Base-by-base conservation (phyloP, 2,329 filamentous ascomycete genomes). In the Colletotrichum siamense region DNA sequence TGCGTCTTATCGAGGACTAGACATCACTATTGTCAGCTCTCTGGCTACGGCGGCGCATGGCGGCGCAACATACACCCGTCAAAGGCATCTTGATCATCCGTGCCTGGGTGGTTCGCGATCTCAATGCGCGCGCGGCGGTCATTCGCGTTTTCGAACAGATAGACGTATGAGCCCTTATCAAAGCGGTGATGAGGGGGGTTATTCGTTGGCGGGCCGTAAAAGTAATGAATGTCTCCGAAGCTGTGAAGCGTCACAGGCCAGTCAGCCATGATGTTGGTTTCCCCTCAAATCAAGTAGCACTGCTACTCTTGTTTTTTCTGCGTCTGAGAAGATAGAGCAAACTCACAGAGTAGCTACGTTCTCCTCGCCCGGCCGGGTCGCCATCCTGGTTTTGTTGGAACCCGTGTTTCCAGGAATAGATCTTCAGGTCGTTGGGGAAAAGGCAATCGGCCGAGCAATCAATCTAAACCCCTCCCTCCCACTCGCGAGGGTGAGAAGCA, bases 181-280 rank as follows among this genome's bases (percentile, higher is more conserved):
- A 96, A 96, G 68, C 94, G 92, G 84, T 96, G 94, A 83, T 96
- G 95, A n/a, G 89, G 91, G 34, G 94, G 94, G 73, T 90, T 92
- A 73, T 89, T 88, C 8, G 89, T 88, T 4, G 93, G 92, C n/a
- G 92, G 89, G 30, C 91, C 90, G 85, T 96, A 95, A 84, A 92
- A 95, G 84, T 96, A 96, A 83, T 96, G 95, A 70, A 96, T 83
- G 81, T 96, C 95, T 78, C 91, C 94, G 81, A 95, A 96, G 81
- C 94, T 96, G 78, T 78, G 16, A 26, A 62, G 9, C 1, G 32
- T 44, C 18, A 62, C 71, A 30, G 26, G 30, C 44, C n/a, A 76
- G 78, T 82, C 79, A 84, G 81, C 79, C 74, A 79, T 61, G 32
- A 34, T 57, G 26, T 52, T 8, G 24, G 1, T 36, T 32, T 24